Conservation (phyloP, 352 stramenopile species). For the Globisporangium perplexum region DNA sequence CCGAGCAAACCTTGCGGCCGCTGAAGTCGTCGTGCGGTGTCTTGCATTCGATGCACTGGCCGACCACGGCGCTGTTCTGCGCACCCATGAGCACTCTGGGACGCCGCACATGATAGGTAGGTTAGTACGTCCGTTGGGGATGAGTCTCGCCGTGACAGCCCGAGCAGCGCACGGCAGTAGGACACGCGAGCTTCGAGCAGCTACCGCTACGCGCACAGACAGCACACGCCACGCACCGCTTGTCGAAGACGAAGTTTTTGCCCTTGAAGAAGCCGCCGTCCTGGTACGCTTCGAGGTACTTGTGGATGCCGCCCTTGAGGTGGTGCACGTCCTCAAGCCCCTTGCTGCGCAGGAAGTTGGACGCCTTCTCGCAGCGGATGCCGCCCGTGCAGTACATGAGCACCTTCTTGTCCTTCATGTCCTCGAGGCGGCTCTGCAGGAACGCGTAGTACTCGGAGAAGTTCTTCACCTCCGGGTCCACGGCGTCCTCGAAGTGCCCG, state of each 20-base stretch:
- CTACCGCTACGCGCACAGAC: background rate
- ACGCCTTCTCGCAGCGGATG: constrained; percentile 73
- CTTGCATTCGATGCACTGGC: constrained; percentile 67
- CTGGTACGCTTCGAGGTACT: constrained; percentile 61
- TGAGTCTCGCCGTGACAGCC: no score
- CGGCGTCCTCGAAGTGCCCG: constrained; percentile 60
- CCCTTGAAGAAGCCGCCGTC: constrained; percentile 63
- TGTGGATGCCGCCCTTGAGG: constrained; percentile 71
- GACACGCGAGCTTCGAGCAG: no score
- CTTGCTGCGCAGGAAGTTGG: constrained; percentile 59
- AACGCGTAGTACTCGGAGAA: constrained; percentile 76
- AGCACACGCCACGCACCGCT: constrained; percentile 54
- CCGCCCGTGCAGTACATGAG: constrained; percentile 79
- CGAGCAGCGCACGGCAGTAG: no score
- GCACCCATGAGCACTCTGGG: constrained; percentile 49
- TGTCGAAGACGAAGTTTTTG: constrained; percentile 82
- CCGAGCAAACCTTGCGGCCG: constrained; percentile 61
- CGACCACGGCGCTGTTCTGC: constrained; percentile 57
- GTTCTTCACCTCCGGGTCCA: constrained; percentile 66
- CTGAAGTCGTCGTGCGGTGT: constrained; percentile 52
- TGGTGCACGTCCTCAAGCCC: constrained; percentile 53
- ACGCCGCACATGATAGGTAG: background rate
- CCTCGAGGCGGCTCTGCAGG: constrained; percentile 46
- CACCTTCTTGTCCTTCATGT: constrained; percentile 68
- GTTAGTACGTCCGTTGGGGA: no score